A percentile compares a stretch with the other conserved stretches of the same genome.
These are phyloP conservation scores for Exophiala phaeomuriformis DNA, from an alignment of 2,329 filamentous ascomycete species.

Conservation along the genomic window DNA sequence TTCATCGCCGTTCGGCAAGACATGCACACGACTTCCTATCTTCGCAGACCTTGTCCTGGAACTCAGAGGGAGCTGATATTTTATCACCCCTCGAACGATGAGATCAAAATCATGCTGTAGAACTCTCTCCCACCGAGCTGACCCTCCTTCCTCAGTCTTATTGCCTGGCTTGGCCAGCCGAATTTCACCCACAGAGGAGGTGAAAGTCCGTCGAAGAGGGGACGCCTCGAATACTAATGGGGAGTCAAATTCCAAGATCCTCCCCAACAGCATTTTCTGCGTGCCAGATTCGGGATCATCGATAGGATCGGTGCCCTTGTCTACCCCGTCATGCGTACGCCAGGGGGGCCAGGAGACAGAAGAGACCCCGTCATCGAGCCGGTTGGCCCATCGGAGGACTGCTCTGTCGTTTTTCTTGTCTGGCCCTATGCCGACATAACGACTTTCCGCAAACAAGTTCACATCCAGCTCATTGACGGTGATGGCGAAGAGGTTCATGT, in stretches of 20 bases:
- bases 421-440: conserved; percentile 59
- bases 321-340: conserved; percentile 35
- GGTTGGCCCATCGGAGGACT: conserved; percentile 24
- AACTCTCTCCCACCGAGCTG: conserved; percentile 81
- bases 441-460: conserved; percentile 90
- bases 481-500: conserved; percentile 87
- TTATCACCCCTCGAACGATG: conserved; percentile 82
- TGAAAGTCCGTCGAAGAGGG: conserved; percentile 67
- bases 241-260: conserved; percentile 78
- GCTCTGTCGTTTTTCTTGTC: conserved; percentile 27
- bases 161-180: conserved; percentile 79
- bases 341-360: conserved; percentile 20
- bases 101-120: conserved; percentile 88
- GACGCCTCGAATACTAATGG: conserved; percentile 83
- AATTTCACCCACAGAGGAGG: conserved; percentile 72
- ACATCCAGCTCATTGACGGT: conserved; percentile 80
- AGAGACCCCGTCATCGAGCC: conserved; percentile 22
- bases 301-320: conserved; percentile 56
- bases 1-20: conserved; percentile 34
- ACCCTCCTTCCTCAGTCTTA: conserved; percentile 71
- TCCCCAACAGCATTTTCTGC: conserved; percentile 86
- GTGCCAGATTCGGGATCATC: conserved; percentile 54
- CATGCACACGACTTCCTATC: conserved; percentile 38
- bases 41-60: conserved; percentile 47
- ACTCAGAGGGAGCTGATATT: conserved; percentile 63